These are phyloP conservation scores for Lojkania enalia DNA, from an alignment of 2,329 filamentous ascomycete species.

Conservation along the genomic window DNA sequence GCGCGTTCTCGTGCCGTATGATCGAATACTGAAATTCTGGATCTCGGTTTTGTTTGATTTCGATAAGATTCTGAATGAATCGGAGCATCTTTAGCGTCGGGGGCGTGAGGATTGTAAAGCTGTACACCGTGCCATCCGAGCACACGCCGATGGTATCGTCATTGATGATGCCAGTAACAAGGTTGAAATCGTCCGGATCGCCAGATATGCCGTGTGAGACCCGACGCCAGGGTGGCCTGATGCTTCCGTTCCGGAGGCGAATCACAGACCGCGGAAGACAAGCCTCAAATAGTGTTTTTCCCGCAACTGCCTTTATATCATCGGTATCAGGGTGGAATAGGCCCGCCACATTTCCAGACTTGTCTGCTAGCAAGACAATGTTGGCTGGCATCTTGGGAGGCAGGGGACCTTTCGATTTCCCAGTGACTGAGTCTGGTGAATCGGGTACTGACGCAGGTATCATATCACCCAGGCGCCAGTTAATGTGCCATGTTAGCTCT, in stretches of 20 bases:
- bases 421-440: no score
- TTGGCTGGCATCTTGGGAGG: conserved; percentile 5
- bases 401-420: not conserved
- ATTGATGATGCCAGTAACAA: conserved; percentile 43
- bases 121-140: conserved; percentile 56
- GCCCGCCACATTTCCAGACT: conserved; percentile 33
- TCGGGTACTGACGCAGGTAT: not conserved
- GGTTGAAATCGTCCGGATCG: not conserved
- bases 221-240: conserved; percentile 43
- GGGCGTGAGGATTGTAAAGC: conserved; percentile 66
- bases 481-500: conserved; percentile 30
- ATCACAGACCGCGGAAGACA: conserved; percentile 47
- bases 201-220: conserved; percentile 4
- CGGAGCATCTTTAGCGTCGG: conserved; percentile 69
- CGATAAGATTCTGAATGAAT: conserved; percentile 69
- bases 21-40: conserved; percentile 17
- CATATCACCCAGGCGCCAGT: conserved; percentile 12
- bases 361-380: conserved; percentile 41
- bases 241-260: conserved; percentile 56
- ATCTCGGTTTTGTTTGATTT: conserved; percentile 22
- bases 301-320: conserved; percentile 26
- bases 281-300: conserved; percentile 47
- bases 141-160: conserved; percentile 55
- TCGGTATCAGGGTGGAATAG: conserved; percentile 28
- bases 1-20: conserved; percentile 7